phyloP scores from a whole-genome alignment of 306 rosid species.

The Senna tora region DNA sequence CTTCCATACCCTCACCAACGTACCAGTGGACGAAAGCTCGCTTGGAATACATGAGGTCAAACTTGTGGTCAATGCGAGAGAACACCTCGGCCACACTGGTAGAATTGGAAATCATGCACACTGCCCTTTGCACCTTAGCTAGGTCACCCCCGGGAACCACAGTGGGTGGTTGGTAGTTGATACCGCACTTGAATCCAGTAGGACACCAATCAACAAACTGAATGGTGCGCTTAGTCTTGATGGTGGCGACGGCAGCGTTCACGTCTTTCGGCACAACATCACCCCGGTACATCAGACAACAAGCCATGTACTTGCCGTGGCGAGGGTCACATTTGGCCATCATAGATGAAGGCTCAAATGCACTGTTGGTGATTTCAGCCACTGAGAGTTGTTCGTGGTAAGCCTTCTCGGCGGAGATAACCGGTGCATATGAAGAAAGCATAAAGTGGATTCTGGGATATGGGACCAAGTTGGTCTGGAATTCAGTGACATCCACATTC shows the following conservation, averaged over 20 bases:
- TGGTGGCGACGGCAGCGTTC: background rate
- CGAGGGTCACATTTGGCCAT: background rate
- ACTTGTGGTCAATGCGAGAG: background rate
- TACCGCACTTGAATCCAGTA: background rate
- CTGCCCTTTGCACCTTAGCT: background rate
- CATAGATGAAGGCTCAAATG: background rate
- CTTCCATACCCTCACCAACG: background rate
- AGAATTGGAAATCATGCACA: background rate
- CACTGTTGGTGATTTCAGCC: background rate
- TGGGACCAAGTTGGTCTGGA: background rate
- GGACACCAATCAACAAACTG: background rate
- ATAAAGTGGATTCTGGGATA: background rate
- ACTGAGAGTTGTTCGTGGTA: background rate
- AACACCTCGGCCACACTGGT: background rate
- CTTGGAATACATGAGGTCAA: background rate
- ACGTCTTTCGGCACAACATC: background rate
- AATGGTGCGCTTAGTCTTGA: background rate
- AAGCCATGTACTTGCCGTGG: background rate
- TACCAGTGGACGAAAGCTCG: background rate
- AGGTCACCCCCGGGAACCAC: background rate
- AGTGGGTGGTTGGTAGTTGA: background rate
- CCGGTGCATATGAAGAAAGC: background rate
- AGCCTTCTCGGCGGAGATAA: background rate
- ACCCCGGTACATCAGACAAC: background rate
- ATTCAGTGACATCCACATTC: slow-evolving; percentile 1